Percentiles rank a stretch among this genome's conserved stretches.
Evolutionary conservation across 73 alveolate species (phyloP).

Genomic region (Paramecium sonneborni): DNA sequence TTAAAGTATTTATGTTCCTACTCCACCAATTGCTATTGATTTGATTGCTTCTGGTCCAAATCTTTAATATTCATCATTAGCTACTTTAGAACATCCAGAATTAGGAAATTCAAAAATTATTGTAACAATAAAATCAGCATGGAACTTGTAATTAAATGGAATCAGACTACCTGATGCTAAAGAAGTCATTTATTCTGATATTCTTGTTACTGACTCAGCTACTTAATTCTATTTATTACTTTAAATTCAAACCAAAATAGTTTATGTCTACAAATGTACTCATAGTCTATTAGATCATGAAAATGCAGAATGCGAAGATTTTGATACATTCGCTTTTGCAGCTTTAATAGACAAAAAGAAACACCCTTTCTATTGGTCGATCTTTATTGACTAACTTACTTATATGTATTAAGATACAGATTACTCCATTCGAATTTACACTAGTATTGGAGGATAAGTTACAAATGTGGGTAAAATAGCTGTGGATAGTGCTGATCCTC

Average conservation of each 20-base stretch:
- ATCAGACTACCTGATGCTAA: background rate
- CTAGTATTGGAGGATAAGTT: background rate
- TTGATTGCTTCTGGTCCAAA: conserved; percentile 15
- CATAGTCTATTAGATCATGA: background rate
- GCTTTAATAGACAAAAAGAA: background rate
- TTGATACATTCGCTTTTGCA: background rate
- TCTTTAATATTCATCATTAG: background rate
- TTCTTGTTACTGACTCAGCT: background rate
- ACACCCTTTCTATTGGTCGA: background rate
- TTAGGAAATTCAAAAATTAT: background rate
- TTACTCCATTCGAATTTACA: background rate
- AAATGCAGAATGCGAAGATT: background rate
- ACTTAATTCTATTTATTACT: background rate
- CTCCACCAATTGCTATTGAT: background rate
- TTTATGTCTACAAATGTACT: background rate
- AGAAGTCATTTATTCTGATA: background rate
- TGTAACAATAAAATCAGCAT: background rate
- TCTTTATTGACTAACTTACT: background rate
- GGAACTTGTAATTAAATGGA: background rate
- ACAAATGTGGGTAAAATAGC: background rate
- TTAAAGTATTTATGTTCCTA: background rate
- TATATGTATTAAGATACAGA: background rate
- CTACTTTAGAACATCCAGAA: background rate
- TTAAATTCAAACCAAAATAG: background rate
- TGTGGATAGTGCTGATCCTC: background rate